Evolutionary conservation across 1,284 basidiomycete species (phyloP).

Genomic region (Tilletia setariae): DNA sequence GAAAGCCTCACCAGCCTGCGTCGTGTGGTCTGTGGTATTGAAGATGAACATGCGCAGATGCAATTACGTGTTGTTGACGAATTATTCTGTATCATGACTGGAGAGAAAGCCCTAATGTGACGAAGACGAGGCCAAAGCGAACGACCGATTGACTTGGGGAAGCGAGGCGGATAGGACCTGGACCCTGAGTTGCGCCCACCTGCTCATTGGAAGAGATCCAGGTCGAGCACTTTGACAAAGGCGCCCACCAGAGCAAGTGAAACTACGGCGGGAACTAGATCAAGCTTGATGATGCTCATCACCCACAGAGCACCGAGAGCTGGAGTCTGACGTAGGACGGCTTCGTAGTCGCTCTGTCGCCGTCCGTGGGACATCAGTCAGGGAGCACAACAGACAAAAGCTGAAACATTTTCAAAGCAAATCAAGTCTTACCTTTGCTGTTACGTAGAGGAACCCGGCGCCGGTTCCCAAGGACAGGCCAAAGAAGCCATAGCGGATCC

Average conservation of each 20-base stretch:
- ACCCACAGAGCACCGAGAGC: constrained; percentile 55
- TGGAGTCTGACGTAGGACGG: constrained; percentile 50
- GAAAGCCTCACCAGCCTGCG: too few species aligned
- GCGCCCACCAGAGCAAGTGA: constrained; percentile 43
- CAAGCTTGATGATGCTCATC: constrained; percentile 50
- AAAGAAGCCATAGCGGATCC: background rate
- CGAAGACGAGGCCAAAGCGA: too few species aligned
- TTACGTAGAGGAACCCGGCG: constrained; percentile 39
- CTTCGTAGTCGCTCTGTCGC: constrained; percentile 37
- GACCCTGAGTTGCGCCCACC: too few species aligned
- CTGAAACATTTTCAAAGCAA: background rate
- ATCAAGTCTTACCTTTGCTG: constrained; percentile 37
- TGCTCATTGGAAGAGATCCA: constrained; percentile 38
- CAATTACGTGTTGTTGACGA: too few species aligned
- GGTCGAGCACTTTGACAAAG: constrained; percentile 29
- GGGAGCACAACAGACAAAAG: background rate
- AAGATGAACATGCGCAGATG: too few species aligned
- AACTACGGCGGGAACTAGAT: constrained; percentile 42
- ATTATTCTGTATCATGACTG: too few species aligned
- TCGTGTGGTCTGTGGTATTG: too few species aligned
- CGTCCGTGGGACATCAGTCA: constrained; percentile 19
- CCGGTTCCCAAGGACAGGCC: constrained; percentile 21
- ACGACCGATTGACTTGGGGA: too few species aligned
- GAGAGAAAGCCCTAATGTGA: too few species aligned
- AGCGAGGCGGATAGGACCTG: too few species aligned